Evolutionary conservation across 2,329 filamentous ascomycete genomes (phyloP).

Genomic region (Neonectria hederae): DNA sequence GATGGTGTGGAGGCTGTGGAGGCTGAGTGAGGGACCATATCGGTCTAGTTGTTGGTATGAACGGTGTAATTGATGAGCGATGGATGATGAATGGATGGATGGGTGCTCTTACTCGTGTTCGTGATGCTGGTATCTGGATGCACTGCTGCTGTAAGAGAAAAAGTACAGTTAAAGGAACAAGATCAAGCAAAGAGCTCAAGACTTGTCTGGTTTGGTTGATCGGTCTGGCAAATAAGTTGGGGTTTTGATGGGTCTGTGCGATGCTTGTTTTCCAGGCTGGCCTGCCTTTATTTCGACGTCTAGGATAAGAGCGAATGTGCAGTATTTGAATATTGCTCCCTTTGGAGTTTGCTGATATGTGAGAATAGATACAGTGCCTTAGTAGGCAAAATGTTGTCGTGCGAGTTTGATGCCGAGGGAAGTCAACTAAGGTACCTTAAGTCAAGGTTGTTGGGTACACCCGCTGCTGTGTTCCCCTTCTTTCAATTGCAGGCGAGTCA

Average conservation of each 20-base stretch:
- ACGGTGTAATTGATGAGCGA: slow-evolving; percentile 10
- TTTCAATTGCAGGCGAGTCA: slow-evolving; percentile 2
- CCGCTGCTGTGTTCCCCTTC: background rate
- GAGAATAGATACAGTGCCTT: background rate
- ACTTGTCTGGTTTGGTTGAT: slow-evolving; percentile 13
- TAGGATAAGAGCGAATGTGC: slow-evolving; percentile 6
- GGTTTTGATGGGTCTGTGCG: slow-evolving; percentile 31
- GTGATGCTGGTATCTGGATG: background rate
- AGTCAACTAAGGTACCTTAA: too few species aligned
- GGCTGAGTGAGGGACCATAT: slow-evolving; percentile 19
- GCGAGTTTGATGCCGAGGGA: background rate
- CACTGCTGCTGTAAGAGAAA: background rate
- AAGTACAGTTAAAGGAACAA: background rate
- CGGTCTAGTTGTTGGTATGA: background rate
- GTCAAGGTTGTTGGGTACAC: background rate
- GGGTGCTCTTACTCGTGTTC: background rate
- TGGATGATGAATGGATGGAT: background rate
- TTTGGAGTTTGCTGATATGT: background rate
- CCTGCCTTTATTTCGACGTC: slow-evolving; percentile 16
- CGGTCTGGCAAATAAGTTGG: slow-evolving; percentile 21
- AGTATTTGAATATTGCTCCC: background rate
- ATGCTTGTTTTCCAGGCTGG: slow-evolving; percentile 15
- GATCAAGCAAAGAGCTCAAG: background rate
- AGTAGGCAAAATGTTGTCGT: background rate
- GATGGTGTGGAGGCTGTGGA: slow-evolving; percentile 26